These are phyloP conservation scores for Paramecium pentaurelia DNA, from an alignment of 73 alveolate species.

Conservation along the genomic window DNA sequence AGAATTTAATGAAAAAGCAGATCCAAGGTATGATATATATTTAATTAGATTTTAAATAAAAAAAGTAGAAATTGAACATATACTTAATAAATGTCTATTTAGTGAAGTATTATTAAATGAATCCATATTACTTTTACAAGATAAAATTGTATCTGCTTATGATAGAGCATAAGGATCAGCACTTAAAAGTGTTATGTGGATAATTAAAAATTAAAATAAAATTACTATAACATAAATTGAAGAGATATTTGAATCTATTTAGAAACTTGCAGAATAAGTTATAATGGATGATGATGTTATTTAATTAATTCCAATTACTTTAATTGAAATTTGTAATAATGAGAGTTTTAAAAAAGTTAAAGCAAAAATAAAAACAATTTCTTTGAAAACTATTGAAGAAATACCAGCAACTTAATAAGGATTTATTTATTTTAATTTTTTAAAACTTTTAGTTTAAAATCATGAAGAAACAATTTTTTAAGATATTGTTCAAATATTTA, in stretches of 20 bases:
- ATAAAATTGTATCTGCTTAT: not conserved
- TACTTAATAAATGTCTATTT: not conserved
- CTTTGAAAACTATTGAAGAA: not conserved
- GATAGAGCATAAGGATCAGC: not conserved
- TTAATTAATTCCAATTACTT: not conserved
- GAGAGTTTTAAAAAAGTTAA: not conserved
- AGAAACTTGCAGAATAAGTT: not conserved
- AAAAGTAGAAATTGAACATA: not conserved
- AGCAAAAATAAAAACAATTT: not conserved
- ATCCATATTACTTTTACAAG: not conserved
- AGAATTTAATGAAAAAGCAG: not conserved
- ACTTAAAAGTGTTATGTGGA: constrained; percentile 23
- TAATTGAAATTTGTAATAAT: not conserved
- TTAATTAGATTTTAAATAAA: not conserved
- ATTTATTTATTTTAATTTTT: not conserved
- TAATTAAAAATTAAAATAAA: not conserved
- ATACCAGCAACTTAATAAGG: not conserved
- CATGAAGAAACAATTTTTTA: not conserved
- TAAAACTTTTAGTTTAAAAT: not conserved
- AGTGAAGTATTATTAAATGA: not conserved
- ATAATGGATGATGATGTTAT: not conserved
- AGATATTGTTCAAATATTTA: not conserved
- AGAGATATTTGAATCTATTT: not conserved
- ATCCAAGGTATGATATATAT: not conserved
- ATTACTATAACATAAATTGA: not conserved